Conservation (phyloP, 164 flowering plant species). For the Kalanchoe fedtschenkoi region DNA sequence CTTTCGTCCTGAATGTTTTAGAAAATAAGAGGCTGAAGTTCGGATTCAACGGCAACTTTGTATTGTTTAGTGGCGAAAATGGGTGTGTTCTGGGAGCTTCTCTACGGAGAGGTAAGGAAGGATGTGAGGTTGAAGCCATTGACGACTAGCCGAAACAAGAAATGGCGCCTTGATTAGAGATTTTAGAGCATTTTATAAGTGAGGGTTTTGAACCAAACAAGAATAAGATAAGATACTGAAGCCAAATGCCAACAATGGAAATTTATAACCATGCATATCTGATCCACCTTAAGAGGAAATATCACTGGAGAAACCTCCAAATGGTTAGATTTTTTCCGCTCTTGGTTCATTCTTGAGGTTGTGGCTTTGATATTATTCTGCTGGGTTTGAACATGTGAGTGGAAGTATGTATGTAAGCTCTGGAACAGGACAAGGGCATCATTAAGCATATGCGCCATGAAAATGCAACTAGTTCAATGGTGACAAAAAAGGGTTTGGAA, state of each 20-base stretch:
- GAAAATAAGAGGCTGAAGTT: neutral
- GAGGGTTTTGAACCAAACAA: neutral
- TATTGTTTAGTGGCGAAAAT: neutral
- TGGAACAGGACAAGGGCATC: neutral
- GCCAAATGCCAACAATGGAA: neutral
- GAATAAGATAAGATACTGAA: slow-evolving; percentile 2
- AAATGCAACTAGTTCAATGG: too few species aligned
- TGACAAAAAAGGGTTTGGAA: too few species aligned
- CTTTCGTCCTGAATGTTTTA: neutral
- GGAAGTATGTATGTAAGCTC: neutral
- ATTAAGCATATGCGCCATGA: too few species aligned
- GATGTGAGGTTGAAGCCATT: slow-evolving; percentile 1
- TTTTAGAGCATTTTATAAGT: neutral
- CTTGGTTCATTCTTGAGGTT: neutral
- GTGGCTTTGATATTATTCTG: neutral
- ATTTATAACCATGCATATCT: slow-evolving; percentile 3
- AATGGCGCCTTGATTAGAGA: slow-evolving; percentile 4
- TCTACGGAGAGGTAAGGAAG: neutral
- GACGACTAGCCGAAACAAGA: neutral
- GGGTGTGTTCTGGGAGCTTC: slow-evolving; percentile 4
- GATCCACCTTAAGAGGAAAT: neutral
- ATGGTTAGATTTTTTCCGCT: neutral
- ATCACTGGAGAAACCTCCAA: neutral
- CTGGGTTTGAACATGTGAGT: neutral
- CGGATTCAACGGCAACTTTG: neutral